Evolutionary conservation across 2,329 filamentous ascomycete species (phyloP).

Genomic region (Ustilaginoidea virens): DNA sequence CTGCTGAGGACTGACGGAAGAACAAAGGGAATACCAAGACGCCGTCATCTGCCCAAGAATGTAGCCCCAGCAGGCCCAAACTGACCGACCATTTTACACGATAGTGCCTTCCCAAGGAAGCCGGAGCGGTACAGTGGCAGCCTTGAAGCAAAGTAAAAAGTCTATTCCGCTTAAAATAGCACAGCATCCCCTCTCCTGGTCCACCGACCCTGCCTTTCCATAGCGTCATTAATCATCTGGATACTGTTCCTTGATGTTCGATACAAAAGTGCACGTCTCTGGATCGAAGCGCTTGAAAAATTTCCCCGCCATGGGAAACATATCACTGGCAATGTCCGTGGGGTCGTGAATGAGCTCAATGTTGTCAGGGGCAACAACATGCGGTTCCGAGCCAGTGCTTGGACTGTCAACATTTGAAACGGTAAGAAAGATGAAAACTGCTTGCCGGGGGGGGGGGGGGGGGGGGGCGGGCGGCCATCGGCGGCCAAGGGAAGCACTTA

Average conservation of each 20-base stretch:
- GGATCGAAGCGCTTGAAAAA: conserved; percentile 80
- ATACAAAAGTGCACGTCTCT: conserved; percentile 54
- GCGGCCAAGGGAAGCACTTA: no score
- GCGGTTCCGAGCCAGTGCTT: conserved; percentile 18
- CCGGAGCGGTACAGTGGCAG: background rate
- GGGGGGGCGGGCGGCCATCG: no score
- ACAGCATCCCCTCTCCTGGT: background rate
- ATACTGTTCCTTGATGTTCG: conserved; percentile 66
- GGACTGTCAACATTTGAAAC: conserved; percentile 10
- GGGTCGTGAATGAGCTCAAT: conserved; percentile 44
- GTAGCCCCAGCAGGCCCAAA: background rate
- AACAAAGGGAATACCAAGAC: no score
- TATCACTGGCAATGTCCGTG: conserved; percentile 32
- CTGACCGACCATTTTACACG: background rate
- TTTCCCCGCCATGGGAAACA: conserved; percentile 60
- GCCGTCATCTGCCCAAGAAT: background rate
- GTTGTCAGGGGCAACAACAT: conserved; percentile 51
- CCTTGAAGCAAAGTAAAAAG: no score
- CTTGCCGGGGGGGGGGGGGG: no score
- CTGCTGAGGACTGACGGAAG: no score
- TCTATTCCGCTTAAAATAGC: background rate
- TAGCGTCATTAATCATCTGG: conserved; percentile 52
- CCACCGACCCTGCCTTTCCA: background rate
- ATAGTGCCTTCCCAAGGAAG: conserved; percentile 1
- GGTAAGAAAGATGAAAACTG: conserved; percentile 2